Base-by-base conservation (phyloP, 805 yeast genomes). In the Starmerella vaccinii region DNA sequence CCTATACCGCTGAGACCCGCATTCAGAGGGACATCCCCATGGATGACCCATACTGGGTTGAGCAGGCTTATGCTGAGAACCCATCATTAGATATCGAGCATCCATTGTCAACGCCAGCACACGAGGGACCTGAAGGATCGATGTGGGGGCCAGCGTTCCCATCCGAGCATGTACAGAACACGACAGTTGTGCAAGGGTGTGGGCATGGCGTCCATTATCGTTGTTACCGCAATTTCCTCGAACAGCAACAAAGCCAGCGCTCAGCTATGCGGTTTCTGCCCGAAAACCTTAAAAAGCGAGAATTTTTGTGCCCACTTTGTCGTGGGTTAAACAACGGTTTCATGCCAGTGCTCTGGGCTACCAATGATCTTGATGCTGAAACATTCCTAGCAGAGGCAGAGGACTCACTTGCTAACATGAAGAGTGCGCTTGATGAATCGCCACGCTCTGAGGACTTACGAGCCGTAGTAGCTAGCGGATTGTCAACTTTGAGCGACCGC, bases 181-280 rank as follows among this genome's bases (percentile, higher is more conserved):
- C 55, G 51, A 66, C 55, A 50, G 67, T 83, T 1, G 71, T 82
- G 3, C 76, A 79, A 53, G 82, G 95, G 47, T 90, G 98, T 69
- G 95, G 96, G 1, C 98, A 90, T 66, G 94, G 95, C 1, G 82
- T 90, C 81, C 98, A 90, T 65, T 78, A 76, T 54, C 72, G 76
- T 16, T 90, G 98, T 63, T 82, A 81, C 60, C 65, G 77, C 48
- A 78, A 79, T 51, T 84, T 79, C 60, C 65, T 82, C 60, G 70
- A 71, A 29, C 35, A 22, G 10, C 55, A 53, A 38, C 56, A 48
- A 29, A 50, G 37, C 35, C 50, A 46, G 32, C 57, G 56, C 2
- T 24, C 52, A 61, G 77, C 88, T 30, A 84, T 95, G 0, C 73
- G 95, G 61, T 23, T 50, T 4, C n/a, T 39, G 9, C 85, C 89